Conservation (phyloP, 192 early-diverging fungal genomes). For the Thamnidium elegans region DNA sequence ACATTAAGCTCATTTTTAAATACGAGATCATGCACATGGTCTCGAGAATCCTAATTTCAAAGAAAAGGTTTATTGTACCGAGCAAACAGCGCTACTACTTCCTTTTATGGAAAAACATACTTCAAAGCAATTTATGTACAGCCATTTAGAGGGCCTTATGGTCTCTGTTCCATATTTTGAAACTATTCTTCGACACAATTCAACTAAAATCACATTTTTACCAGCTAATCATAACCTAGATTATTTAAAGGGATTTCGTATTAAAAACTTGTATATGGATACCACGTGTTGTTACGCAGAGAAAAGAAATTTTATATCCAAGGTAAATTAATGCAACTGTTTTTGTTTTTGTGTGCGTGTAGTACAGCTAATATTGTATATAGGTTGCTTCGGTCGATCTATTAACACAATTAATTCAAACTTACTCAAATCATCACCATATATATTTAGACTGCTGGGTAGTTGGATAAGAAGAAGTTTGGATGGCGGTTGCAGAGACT, state of each 20-base stretch:
- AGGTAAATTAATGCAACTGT: background rate
- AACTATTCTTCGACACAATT: background rate
- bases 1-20: background rate
- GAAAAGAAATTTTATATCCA: background rate
- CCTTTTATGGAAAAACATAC: background rate
- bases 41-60: background rate
- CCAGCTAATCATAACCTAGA: background rate
- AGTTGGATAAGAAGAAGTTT: background rate
- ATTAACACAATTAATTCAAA: background rate
- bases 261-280: background rate
- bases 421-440: background rate
- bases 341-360: background rate
- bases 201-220: background rate
- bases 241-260: background rate
- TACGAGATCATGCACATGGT: background rate
- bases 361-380: background rate
- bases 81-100: background rate
- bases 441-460: background rate
- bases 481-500: background rate
- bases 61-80: background rate
- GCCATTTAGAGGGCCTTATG: background rate
- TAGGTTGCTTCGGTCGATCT: background rate
- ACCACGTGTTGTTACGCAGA: background rate
- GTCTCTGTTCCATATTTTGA: background rate
- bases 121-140: background rate